These are phyloP conservation scores for Agrostemma githago DNA, from an alignment of 148 eudicot genomes.

Conservation along the genomic window DNA sequence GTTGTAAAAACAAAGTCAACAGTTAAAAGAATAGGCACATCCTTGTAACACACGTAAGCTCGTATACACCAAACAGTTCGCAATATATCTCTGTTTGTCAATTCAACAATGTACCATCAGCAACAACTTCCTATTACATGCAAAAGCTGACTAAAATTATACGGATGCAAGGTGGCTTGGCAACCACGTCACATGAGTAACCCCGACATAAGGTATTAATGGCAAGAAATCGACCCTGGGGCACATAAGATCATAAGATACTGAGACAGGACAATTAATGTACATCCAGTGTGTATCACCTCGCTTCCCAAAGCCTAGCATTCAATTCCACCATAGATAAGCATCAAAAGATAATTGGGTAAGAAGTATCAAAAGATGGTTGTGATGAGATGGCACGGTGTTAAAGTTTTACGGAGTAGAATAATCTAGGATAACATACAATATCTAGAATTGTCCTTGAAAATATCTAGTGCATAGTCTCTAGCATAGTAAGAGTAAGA, in stretches of 20 bases:
- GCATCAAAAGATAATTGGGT: background rate
- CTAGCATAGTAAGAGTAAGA: too few relatives aligned
- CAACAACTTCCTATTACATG: background rate
- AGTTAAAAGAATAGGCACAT: background rate
- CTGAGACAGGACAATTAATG: background rate
- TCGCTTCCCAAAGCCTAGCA: conserved; percentile 16
- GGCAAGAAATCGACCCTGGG: conserved; percentile 9
- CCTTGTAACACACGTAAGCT: background rate
- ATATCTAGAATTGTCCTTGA: too few relatives aligned
- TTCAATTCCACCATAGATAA: conserved; percentile 10
- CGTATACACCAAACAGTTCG: conserved; percentile 4
- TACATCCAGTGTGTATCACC: conserved; percentile 17
- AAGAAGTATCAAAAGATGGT: background rate
- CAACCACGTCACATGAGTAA: background rate
- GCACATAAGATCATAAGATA: background rate
- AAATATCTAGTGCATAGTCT: too few relatives aligned
- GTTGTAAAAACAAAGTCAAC: conserved; percentile 1
- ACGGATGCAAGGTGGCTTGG: too few relatives aligned
- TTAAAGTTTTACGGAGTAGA: too few relatives aligned
- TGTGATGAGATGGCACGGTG: background rate
- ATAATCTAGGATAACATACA: too few relatives aligned
- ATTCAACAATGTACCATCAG: conserved; percentile 18
- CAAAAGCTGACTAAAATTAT: background rate
- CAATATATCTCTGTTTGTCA: conserved; percentile 9
- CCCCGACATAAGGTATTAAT: conserved; percentile 6